These are phyloP conservation scores for Amanita muscaria DNA, from an alignment of 768 basidiomycete genomes.

Conservation along the genomic window DNA sequence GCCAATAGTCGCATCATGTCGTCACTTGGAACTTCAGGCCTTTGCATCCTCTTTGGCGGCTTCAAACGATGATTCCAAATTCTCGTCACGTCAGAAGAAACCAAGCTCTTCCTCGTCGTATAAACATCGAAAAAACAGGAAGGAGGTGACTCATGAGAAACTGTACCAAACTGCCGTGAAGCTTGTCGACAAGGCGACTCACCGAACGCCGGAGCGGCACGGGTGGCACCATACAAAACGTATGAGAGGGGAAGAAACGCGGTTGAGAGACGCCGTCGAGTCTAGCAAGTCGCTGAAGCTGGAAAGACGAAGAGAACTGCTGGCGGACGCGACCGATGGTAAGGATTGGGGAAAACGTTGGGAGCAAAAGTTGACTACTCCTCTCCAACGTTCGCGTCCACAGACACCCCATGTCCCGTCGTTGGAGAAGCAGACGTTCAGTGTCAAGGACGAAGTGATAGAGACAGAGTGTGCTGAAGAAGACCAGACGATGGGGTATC, in stretches of 20 bases:
- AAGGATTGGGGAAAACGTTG: background rate
- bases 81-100: background rate
- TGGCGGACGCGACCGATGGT: background rate
- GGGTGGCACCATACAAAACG: constrained; percentile 28
- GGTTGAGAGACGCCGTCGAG: constrained; percentile 15
- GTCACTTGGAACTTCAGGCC: background rate
- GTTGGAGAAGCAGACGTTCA: constrained; percentile 12
- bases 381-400: too few species aligned
- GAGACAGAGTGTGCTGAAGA: constrained; percentile 13
- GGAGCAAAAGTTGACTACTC: background rate
- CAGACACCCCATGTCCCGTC: constrained; percentile 9
- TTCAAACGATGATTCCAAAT: background rate
- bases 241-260: constrained; percentile 30
- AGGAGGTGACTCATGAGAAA: background rate
- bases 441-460: constrained; percentile 7
- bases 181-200: background rate
- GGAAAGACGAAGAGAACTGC: background rate
- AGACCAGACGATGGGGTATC: constrained; percentile 13
- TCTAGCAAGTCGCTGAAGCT: background rate
- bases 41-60: background rate
- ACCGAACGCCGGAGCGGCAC: background rate
- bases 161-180: background rate
- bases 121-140: background rate
- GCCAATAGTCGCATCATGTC: background rate
- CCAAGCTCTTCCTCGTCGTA: too few species aligned